These are phyloP conservation scores for Tricholoma saponaceum DNA, from an alignment of 768 basidiomycete genomes.

Conservation along the genomic window DNA sequence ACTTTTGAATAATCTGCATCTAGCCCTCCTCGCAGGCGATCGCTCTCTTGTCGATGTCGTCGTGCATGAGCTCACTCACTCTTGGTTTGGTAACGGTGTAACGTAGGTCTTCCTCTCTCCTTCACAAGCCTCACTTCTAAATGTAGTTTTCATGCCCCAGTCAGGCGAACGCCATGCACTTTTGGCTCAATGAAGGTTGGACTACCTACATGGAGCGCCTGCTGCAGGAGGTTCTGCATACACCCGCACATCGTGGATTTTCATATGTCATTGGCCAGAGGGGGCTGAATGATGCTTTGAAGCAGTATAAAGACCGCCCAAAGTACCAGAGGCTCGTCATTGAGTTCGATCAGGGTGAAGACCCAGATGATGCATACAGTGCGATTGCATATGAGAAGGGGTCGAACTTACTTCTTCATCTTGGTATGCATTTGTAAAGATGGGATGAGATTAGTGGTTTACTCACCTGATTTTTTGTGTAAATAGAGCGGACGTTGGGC, in stretches of 20 bases:
- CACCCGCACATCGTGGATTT: constrained; percentile 75
- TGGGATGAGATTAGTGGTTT: not conserved
- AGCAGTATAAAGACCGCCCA: constrained; percentile 52
- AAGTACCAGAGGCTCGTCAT: constrained; percentile 81
- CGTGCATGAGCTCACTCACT: constrained; percentile 83
- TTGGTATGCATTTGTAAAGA: constrained; percentile 47
- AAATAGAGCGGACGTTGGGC: constrained; percentile 65
- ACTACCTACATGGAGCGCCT: constrained; percentile 91
- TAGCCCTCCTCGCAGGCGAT: constrained; percentile 84
- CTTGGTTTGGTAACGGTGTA: constrained; percentile 91
- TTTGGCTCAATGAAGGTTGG: constrained; percentile 93
- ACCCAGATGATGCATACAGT: constrained; percentile 74
- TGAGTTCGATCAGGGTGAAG: constrained; percentile 67
- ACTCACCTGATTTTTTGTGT: not conserved
- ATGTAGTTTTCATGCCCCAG: constrained; percentile 23
- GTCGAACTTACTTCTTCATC: constrained; percentile 78
- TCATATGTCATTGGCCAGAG: constrained; percentile 76
- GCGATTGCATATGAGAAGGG: constrained; percentile 87
- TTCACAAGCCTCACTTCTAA: not conserved
- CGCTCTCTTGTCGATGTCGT: constrained; percentile 84
- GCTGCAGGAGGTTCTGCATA: constrained; percentile 63
- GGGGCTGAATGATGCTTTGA: constrained; percentile 65
- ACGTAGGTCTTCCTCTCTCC: constrained; percentile 39
- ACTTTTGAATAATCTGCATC: not conserved
- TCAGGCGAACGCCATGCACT: constrained; percentile 71